A percentile compares a stretch with the other conserved stretches of the same genome.
phyloP scores from a whole-genome alignment of 331 rosid species.

The Dryas integrifolia region DNA sequence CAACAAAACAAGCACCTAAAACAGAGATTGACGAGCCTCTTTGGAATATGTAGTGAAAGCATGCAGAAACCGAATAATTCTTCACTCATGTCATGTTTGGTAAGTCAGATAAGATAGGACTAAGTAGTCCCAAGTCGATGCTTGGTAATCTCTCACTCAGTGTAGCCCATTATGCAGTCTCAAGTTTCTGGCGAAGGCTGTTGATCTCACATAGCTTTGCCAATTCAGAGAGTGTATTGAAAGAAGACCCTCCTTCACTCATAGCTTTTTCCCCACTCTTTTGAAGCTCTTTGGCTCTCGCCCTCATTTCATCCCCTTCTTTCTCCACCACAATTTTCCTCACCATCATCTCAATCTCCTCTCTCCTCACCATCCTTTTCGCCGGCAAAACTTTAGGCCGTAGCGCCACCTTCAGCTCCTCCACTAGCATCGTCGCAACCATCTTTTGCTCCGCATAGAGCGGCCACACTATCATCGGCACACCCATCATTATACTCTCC shows the following conservation, averaged over 20 bases:
- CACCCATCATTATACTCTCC: conserved; percentile 31
- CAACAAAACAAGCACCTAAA: neutral
- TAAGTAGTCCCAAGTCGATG: no score
- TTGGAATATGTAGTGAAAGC: no score
- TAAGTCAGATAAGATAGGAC: no score
- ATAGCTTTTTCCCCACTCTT: conserved; percentile 29
- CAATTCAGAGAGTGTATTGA: conserved; percentile 3
- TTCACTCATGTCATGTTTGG: no score
- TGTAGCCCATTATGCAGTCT: neutral
- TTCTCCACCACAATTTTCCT: conserved; percentile 14
- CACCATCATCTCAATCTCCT: conserved; percentile 29
- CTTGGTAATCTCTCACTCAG: no score
- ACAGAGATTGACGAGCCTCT: neutral
- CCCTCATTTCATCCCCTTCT: conserved; percentile 18
- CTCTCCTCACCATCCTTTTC: conserved; percentile 19
- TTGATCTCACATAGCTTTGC: conserved; percentile 4
- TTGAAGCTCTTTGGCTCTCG: conserved; percentile 21
- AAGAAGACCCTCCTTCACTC: conserved; percentile 35
- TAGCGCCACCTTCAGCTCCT: conserved; percentile 22
- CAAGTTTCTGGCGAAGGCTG: neutral
- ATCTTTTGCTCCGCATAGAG: conserved; percentile 33
- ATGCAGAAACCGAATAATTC: no score
- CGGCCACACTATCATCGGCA: conserved; percentile 41
- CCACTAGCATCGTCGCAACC: conserved; percentile 27
- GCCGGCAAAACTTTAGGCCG: conserved; percentile 23